Evolutionary conservation across 768 basidiomycete species (phyloP).

Genomic region (Suillus brevipes): DNA sequence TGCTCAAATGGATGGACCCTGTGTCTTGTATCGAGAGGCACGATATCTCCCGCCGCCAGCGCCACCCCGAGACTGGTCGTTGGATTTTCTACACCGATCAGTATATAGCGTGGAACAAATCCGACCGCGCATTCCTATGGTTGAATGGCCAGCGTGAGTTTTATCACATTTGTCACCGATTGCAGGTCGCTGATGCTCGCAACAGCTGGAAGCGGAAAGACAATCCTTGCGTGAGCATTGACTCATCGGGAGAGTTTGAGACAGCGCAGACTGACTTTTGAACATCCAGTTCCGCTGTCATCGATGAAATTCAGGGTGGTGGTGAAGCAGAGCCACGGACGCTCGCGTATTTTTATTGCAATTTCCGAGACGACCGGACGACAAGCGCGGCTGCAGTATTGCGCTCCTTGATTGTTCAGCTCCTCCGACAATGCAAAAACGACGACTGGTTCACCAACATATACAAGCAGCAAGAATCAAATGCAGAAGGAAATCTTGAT

Average conservation of each 20-base stretch:
- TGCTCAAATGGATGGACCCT: background rate
- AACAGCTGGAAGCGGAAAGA: background rate
- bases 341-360: background rate
- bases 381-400: constrained; percentile 15
- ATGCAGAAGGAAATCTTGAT: background rate
- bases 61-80: background rate
- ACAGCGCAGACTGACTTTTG: background rate
- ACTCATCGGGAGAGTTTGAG: background rate
- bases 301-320: background rate
- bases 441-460: background rate
- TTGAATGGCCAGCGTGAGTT: background rate
- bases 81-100: background rate
- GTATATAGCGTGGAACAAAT: background rate
- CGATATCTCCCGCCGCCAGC: background rate
- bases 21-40: background rate
- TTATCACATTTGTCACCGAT: background rate
- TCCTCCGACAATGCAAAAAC: background rate
- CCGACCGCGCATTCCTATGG: background rate
- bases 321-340: background rate
- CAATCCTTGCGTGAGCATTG: background rate
- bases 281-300: constrained; percentile 5
- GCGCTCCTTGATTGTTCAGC: constrained; percentile 20
- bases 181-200: background rate
- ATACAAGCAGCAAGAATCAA: background rate
- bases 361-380: background rate